Percentiles rank a stretch among this genome's conserved stretches.
These are phyloP conservation scores for Kazachstania psychrophila DNA, from an alignment of 805 yeast species.

Conservation along the genomic window DNA sequence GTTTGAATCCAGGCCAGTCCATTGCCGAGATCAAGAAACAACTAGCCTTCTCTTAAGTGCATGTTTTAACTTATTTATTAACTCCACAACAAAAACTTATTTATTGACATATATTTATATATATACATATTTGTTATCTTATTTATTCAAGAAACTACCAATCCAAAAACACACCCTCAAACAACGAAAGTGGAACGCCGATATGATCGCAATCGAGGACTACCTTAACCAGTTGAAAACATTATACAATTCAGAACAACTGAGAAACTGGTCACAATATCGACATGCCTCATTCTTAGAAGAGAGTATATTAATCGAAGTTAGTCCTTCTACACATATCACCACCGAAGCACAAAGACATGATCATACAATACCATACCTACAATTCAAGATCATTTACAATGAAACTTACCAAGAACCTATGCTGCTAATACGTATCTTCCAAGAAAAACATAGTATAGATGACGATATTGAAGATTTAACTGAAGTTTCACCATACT, in stretches of 20 bases:
- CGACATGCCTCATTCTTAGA: too few relatives aligned
- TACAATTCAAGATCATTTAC: background rate
- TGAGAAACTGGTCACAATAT: slow-evolving; percentile 2
- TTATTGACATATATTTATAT: slow-evolving; percentile 5
- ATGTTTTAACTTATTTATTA: slow-evolving; percentile 11
- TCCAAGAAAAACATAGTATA: too few relatives aligned
- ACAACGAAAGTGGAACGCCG: too few relatives aligned
- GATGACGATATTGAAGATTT: too few relatives aligned
- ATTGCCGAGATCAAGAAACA: slow-evolving; percentile 95
- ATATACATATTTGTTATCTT: background rate
- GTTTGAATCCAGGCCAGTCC: slow-evolving; percentile 94
- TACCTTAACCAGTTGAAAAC: slow-evolving; percentile 3
- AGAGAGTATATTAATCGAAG: background rate
- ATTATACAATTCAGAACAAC: slow-evolving; percentile 1
- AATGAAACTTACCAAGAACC: slow-evolving; percentile 18
- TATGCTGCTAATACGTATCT: slow-evolving; percentile 10
- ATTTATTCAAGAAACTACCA: background rate
- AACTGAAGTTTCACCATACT: too few relatives aligned
- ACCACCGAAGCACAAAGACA: background rate
- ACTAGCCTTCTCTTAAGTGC: slow-evolving; percentile 50
- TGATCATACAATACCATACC: background rate
- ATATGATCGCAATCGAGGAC: too few relatives aligned
- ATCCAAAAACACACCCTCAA: too few relatives aligned
- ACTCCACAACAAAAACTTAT: slow-evolving; percentile 5
- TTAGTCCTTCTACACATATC: background rate